These are phyloP conservation scores for Aureobasidium lini DNA, from an alignment of 2,329 filamentous ascomycete species.

Conservation along the genomic window DNA sequence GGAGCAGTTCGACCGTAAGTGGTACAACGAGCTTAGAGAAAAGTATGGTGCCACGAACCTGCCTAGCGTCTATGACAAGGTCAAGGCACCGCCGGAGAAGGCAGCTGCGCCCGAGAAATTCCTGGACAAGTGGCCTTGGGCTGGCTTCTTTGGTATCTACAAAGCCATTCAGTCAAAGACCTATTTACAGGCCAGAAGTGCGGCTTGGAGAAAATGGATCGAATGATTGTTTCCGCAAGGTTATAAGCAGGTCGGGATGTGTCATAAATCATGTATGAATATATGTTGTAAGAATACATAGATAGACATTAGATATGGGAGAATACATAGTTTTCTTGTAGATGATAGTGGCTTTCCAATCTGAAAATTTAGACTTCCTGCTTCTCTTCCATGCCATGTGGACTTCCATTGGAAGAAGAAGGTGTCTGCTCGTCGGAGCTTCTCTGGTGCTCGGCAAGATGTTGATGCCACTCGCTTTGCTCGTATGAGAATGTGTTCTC, in stretches of 20 bases:
- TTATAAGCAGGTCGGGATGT: too few species aligned
- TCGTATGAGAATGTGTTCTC: constrained; percentile 46
- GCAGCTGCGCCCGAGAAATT: background rate
- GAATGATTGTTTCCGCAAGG: background rate
- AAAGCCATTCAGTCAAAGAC: constrained; percentile 16
- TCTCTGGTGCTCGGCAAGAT: constrained; percentile 10
- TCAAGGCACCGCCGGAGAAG: constrained; percentile 7
- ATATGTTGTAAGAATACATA: background rate
- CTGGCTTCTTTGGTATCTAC: constrained; percentile 16
- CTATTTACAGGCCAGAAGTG: constrained; percentile 15
- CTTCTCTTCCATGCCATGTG: constrained; percentile 6
- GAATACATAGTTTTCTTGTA: background rate
- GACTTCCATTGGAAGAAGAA: background rate
- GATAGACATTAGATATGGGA: background rate
- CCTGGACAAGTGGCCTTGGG: constrained; percentile 14
- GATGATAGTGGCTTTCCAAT: background rate
- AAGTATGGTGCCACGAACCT: constrained; percentile 54
- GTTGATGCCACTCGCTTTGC: constrained; percentile 27
- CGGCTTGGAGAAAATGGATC: constrained; percentile 8
- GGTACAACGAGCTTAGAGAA: constrained; percentile 51
- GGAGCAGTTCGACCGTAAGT: constrained; percentile 52
- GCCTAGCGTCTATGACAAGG: constrained; percentile 60
- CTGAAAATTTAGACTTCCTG: background rate
- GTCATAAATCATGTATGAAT: background rate
- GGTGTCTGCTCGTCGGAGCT: background rate